Base-by-base conservation (phyloP, 1,284 basidiomycete genomes). In the Sporisorium exsertum region DNA sequence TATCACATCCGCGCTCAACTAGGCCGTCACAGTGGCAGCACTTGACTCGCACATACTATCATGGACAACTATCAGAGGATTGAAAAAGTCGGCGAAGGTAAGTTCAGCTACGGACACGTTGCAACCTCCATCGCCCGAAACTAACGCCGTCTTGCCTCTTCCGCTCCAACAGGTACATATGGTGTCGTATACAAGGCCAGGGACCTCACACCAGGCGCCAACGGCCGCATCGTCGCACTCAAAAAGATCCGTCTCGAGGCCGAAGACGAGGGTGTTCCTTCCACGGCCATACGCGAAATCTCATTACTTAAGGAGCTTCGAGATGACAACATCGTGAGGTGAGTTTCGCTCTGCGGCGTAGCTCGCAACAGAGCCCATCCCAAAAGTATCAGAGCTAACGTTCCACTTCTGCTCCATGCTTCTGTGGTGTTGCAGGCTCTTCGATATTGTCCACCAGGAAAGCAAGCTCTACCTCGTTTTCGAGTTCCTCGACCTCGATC, bases 231-330 rank as follows among this genome's bases (percentile, higher is more conserved):
- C 62, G 84, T 85, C 15, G 84, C 84, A 1, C 74, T 85, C 60
- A 99, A 99, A 90, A 98, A 99, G 89, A 99, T 99, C 83, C 90
- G 96, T 64, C 91, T 99, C 40, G 97, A 99, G 86, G 94, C 95
- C 20, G 96, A 99, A 87, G 97, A 97, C 80, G 94, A 99, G 85
- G 96, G 96, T 24, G 96, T 98, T 20, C 96, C 96, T 6, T 94
- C 92, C 80, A 99, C 97, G 16, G 96, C 96, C 64, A 97, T 99
- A 85, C 91, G 96, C 59, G 96, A 99, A 88, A 98, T 99, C 87
- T 95, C 93, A 87, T 88, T 99, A 71, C 88, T 99, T 82, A 99
- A 98, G 87, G 96, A 99, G 86, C 90, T 99, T 24, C 94, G 93
- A 83, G 93, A 97, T 84, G 94, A 95, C 50, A 94, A 97, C 86